Conservation (phyloP, 306 rosid species). For the Delonix regia region DNA sequence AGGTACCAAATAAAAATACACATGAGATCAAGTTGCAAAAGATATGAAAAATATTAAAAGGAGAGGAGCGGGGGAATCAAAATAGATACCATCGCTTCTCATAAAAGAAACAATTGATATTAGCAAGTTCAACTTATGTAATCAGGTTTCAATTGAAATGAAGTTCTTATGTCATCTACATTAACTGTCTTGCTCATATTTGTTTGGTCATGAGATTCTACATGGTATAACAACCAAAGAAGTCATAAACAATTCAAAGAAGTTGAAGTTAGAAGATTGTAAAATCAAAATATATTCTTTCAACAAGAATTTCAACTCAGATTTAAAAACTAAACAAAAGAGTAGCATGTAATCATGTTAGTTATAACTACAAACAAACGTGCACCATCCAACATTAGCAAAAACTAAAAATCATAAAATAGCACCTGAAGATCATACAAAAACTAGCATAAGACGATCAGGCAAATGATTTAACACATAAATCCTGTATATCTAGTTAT, state of each 20-base stretch:
- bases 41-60: not conserved
- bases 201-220: not conserved
- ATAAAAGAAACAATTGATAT: not conserved
- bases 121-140: not conserved
- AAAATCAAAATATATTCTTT: not conserved
- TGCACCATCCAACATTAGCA: not conserved
- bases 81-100: not conserved
- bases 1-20: conserved; percentile 18
- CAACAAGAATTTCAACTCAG: conserved; percentile 12
- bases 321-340: not conserved
- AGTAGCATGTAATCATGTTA: not conserved
- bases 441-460: not conserved
- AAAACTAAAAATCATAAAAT: not conserved
- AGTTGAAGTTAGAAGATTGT: not conserved
- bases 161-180: not conserved
- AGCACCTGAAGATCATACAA: not conserved
- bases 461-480: not conserved
- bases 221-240: not conserved
- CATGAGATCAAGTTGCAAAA: not conserved
- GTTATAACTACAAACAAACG: not conserved
- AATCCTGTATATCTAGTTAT: not conserved
- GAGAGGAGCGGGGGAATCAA: not conserved
- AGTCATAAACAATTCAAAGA: not conserved
- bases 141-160: not conserved
- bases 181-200: not conserved